phyloP scores from a whole-genome alignment of 2,329 filamentous ascomycete genomes.

The Cyphellophora europaea region DNA sequence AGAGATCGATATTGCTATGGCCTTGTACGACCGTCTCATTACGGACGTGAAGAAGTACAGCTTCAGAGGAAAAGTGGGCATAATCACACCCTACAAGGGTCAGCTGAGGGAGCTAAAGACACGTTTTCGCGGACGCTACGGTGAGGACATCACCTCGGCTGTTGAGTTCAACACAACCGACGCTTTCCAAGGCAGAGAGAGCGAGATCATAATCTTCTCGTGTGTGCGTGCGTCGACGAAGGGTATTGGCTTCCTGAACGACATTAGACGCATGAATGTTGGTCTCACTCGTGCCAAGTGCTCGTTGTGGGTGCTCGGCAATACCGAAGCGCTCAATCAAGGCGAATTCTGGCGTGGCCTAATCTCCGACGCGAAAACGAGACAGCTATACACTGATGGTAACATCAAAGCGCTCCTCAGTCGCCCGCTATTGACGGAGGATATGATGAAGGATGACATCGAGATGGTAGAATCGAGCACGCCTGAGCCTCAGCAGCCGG shows the following conservation, averaged over 20 bases:
- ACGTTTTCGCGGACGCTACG: conserved; percentile 64
- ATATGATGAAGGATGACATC: conserved; percentile 31
- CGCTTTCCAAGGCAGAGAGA: conserved; percentile 93
- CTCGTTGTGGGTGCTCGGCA: conserved; percentile 91
- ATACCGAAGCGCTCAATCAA: conserved; percentile 74
- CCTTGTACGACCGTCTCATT: conserved; percentile 70
- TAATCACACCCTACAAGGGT: conserved; percentile 97
- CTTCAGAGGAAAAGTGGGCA: conserved; percentile 76
- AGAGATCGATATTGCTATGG: conserved; percentile 78
- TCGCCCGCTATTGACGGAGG: conserved; percentile 38
- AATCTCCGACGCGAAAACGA: conserved; percentile 67
- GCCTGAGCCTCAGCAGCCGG: no score
- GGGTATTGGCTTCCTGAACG: conserved; percentile 94
- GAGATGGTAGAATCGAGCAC: conserved; percentile 27
- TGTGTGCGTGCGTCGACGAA: conserved; percentile 90
- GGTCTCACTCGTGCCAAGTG: conserved; percentile 94
- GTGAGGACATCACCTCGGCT: conserved; percentile 61
- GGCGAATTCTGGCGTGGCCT: conserved; percentile 87
- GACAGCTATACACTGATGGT: conserved; percentile 68
- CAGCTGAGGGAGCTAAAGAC: conserved; percentile 72
- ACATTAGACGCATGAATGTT: conserved; percentile 98
- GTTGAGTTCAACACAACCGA: conserved; percentile 99
- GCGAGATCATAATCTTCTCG: conserved; percentile 97
- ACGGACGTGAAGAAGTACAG: conserved; percentile 61
- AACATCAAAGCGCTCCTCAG: conserved; percentile 47